Base-by-base conservation (phyloP, 2,329 filamentous ascomycete genomes). In the Hypoxylon sp. region DNA sequence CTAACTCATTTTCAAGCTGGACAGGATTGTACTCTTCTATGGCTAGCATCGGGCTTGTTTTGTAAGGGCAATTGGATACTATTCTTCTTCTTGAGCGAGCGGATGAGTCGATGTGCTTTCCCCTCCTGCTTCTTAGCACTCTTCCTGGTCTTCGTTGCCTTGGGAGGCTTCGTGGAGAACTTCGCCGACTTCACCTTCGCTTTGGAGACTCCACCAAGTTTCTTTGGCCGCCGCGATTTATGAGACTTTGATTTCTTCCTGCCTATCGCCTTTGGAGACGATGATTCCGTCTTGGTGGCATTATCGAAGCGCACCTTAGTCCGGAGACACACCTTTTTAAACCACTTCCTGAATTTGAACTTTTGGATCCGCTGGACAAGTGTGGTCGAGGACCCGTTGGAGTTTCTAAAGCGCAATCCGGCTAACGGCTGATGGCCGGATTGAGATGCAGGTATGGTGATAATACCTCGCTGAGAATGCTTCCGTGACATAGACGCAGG, bases 321-420 rank as follows among this genome's bases (percentile, higher is more conserved):
- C 17, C 67, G 68, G 10, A 65, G 65, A 48, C 60, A 74, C 25
- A 71, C 65, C 38, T 70, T 72, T 49, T 70, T 73, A 2, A 69
- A 63, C 74, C 74, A 74, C 46, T 65, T 74, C 36, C 55, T 64
- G 21, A 75, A 28, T 28, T 68, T 72, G 55, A 73, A 68, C 34
- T 70, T 73, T 25, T 73, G 69, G 13, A 73, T 58, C 10, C 68
- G 71, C 30, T 68, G 67, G 1, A 61, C 30, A 5, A 70, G 4
- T 3, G 65, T 69, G 14, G 23, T 49, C 1, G 71, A 63, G 13
- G 73, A 64, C 5, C n/a, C 55, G n/a, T 67, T 67, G 5, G 69
- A 19, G 14, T 32, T 36, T 2, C 19, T 51, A 5, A 38, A 63
- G 17, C 57, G 61, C 7, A 56, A 41, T 19, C 38, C 57, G 14